phyloP scores from a whole-genome alignment of 1,284 basidiomycete species.

The Bondarzewia mesenterica region DNA sequence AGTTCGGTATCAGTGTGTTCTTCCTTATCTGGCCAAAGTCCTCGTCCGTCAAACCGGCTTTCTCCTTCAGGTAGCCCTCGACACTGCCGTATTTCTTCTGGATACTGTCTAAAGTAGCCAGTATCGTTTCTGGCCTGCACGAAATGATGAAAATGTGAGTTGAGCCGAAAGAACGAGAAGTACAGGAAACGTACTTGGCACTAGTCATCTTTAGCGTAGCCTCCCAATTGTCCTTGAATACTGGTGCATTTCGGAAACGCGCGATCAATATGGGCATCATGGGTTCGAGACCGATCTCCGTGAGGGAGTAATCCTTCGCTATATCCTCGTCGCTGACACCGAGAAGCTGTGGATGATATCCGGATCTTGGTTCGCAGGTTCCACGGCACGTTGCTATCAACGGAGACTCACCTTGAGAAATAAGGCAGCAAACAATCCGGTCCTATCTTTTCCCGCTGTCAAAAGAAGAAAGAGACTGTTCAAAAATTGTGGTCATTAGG shows the following conservation, averaged over 20 bases:
- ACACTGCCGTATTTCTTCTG: constrained; percentile 28
- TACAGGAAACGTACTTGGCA: constrained; percentile 22
- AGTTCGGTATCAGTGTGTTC: constrained; percentile 10
- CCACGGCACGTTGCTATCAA: background rate
- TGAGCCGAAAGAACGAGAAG: background rate
- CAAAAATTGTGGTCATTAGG: background rate
- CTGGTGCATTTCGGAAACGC: constrained; percentile 24
- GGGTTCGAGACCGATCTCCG: constrained; percentile 31
- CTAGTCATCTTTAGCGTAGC: constrained; percentile 29
- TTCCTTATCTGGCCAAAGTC: constrained; percentile 25
- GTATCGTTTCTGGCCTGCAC: constrained; percentile 1
- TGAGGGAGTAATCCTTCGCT: constrained; percentile 31
- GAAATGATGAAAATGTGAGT: background rate
- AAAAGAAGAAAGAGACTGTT: background rate
- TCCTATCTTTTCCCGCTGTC: constrained; percentile 37
- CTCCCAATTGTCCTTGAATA: constrained; percentile 29
- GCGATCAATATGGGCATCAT: constrained; percentile 22
- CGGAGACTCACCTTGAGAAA: constrained; percentile 23
- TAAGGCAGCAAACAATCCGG: constrained; percentile 31
- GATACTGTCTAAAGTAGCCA: constrained; percentile 21
- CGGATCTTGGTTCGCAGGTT: background rate
- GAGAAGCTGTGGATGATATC: constrained; percentile 22
- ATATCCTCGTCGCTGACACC: constrained; percentile 34
- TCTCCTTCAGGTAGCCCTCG: constrained; percentile 24
- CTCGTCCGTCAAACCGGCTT: constrained; percentile 20